phyloP scores from a whole-genome alignment of 2,329 filamentous ascomycete species.

The Ceratocystis alfenasii region DNA sequence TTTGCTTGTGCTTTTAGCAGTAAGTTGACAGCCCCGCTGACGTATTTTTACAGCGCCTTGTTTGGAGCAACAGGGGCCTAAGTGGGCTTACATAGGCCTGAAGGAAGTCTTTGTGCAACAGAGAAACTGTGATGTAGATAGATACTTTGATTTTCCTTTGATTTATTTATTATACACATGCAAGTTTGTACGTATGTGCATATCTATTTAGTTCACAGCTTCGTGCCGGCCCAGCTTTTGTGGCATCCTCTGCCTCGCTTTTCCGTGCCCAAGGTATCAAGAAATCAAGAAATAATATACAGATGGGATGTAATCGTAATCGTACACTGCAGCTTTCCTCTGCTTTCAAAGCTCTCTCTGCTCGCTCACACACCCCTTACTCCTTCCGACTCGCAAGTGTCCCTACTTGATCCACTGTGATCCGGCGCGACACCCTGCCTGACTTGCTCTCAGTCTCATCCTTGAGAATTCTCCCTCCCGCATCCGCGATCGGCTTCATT shows the following conservation, averaged over 20 bases:
- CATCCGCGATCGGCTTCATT: not conserved
- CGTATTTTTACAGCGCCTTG: not conserved
- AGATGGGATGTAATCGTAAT: not conserved
- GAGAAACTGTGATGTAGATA: too few species aligned
- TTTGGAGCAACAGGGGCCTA: constrained; percentile 4
- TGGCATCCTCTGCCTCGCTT: too few species aligned
- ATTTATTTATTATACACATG: not conserved
- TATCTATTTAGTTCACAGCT: not conserved
- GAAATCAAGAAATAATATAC: not conserved
- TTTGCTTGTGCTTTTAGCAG: not conserved
- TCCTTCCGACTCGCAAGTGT: not conserved
- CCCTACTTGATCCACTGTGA: not conserved
- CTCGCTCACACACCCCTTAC: not conserved
- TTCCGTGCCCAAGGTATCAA: too few species aligned
- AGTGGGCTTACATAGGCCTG: not conserved
- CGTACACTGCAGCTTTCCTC: not conserved
- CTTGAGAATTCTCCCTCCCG: not conserved
- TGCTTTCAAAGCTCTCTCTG: not conserved
- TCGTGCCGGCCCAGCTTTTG: too few species aligned
- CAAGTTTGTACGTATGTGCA: too few species aligned
- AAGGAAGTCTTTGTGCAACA: not conserved
- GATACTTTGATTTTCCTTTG: not conserved
- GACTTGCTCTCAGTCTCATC: not conserved
- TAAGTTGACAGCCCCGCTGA: constrained; percentile 4
- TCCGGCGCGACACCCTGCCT: not conserved